phyloP scores from a whole-genome alignment of 192 early-diverging fungal species.

The Backusella morwellensis region DNA sequence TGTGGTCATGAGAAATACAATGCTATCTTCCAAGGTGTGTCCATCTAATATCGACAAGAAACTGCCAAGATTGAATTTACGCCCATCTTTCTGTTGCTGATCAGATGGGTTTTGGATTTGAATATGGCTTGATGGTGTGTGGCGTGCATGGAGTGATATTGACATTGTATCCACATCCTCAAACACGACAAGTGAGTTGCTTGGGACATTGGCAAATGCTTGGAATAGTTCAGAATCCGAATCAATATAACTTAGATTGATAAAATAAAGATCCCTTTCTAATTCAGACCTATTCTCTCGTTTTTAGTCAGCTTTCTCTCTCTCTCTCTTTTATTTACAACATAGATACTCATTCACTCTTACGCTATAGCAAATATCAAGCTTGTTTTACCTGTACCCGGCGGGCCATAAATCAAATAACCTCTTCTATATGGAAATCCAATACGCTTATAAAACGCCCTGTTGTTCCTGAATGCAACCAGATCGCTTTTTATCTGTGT shows the following conservation, averaged over 20 bases:
- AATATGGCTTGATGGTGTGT: background rate
- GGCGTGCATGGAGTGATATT: constrained; percentile 12
- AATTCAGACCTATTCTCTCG: constrained; percentile 19
- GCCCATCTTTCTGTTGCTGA: background rate
- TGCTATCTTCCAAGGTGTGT: constrained; percentile 51
- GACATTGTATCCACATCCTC: constrained; percentile 62
- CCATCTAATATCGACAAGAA: constrained; percentile 61
- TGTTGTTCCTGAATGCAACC: constrained; percentile 48
- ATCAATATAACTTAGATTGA: constrained; percentile 37
- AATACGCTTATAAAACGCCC: constrained; percentile 57
- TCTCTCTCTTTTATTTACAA: background rate
- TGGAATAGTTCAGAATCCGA: constrained; percentile 35
- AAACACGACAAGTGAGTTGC: constrained; percentile 50
- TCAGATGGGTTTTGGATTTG: background rate
- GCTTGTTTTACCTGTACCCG: constrained; percentile 44
- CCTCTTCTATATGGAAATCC: constrained; percentile 63
- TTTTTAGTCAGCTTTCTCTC: background rate
- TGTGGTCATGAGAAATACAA: constrained; percentile 65
- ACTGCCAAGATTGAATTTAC: constrained; percentile 42
- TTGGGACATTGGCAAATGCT: constrained; percentile 33
- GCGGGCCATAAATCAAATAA: constrained; percentile 37
- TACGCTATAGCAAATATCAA: constrained; percentile 42
- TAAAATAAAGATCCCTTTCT: constrained; percentile 37
- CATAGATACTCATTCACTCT: background rate
- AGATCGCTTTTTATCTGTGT: constrained; percentile 46